phyloP scores from a whole-genome alignment of 1,284 basidiomycete species.

The Hymenochaete sp. region DNA sequence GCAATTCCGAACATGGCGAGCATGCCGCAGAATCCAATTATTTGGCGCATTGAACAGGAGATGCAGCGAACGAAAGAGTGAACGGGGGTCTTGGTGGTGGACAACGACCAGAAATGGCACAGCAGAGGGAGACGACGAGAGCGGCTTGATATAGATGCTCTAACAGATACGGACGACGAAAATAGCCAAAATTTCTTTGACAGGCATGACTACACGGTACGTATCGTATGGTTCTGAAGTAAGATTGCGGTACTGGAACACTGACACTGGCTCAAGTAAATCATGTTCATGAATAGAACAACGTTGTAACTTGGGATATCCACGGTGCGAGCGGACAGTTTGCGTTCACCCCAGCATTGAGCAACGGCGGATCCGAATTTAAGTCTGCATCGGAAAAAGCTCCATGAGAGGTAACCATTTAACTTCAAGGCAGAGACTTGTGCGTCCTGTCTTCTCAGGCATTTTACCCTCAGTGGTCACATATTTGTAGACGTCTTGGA shows the following conservation, averaged over 20 bases:
- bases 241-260: too few species aligned
- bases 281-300: too few species aligned
- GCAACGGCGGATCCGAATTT: too few species aligned
- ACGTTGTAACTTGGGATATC: neutral
- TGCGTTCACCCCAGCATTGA: too few species aligned
- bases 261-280: conserved; percentile 2
- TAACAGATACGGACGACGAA: neutral
- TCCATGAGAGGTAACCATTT: too few species aligned
- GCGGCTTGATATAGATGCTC: neutral
- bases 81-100: neutral
- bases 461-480: too few species aligned
- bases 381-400: too few species aligned
- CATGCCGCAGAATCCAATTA: conserved; percentile 68
- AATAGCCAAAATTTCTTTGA: neutral
- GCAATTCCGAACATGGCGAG: conserved; percentile 51
- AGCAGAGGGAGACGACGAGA: neutral
- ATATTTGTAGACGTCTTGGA: too few species aligned
- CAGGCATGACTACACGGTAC: neutral
- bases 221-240: neutral
- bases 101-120: neutral
- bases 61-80: neutral
- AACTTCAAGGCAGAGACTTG: too few species aligned
- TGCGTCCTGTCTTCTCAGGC: too few species aligned
- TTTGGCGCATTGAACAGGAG: conserved; percentile 33
- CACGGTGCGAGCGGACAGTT: too few species aligned